Base-by-base conservation (phyloP, 2,329 filamentous ascomycete genomes). In the Colletotrichum godetiae region DNA sequence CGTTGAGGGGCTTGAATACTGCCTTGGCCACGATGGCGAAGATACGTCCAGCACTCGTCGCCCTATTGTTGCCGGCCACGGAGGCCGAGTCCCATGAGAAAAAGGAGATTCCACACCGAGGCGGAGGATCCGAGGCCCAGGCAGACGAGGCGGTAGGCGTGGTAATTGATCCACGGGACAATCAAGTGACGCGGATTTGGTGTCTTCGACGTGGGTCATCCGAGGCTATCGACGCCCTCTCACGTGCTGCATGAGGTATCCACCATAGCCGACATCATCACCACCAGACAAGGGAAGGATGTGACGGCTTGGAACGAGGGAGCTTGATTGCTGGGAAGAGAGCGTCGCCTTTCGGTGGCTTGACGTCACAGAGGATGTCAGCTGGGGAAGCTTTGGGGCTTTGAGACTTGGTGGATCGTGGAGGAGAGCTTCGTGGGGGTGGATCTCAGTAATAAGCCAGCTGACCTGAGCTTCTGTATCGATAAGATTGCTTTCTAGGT, bases 201-300 rank as follows among this genome's bases (percentile, higher is more conserved):
- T 24, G 27, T 15, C 29, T 53, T 33, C 13, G 13, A 64, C 11
- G 24, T 53, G 4, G n/a, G 8, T 35, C 27, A 19, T 66, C 15
- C 24, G 46, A 46, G 71, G 71, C 67, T 70, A 55, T 71, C 67
- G 49, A 69, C 4, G 60, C 11, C 13, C 42, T 64, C 65, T 72
- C 69, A 72, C 59, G 65, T 46, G 65, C 52, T 15, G 29, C 13
- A 10, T 19, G 1, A 13, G 13, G 11, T 35, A 53, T 33, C 65
- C 63, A 56, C 53, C 12, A 33, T 37, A 24, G 29, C 66, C 37
- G n/a, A 12, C 56, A 59, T 24, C 29, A 31, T 49, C 49, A 31
- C 55, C 7, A 37, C 11, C n/a, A 13, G 7, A n/a, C 22, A 56
- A 22, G 22, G 55, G 29, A 70, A 15, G 31, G 42, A 58, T 65